Evolutionary conservation across 495 filamentous ascomycete genomes (phyloP), one percentile per base, ranked within the genome.

Genomic region (Bombardia bombarda): DNA sequence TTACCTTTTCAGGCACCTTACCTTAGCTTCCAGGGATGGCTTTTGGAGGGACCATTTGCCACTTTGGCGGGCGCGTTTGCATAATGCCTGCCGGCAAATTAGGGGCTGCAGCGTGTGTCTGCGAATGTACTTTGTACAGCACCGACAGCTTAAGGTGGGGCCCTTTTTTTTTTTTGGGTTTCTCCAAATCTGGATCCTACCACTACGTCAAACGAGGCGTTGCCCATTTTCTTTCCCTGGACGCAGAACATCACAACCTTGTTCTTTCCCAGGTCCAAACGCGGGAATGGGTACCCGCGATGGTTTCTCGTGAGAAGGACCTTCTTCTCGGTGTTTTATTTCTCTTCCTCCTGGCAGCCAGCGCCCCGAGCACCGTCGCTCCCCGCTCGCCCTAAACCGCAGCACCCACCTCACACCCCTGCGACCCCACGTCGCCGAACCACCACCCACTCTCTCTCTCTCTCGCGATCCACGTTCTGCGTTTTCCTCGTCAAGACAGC

Each of bases 211-310:
- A n/a, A n/a, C n/a, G n/a, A n/a, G n/a, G n/a, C n/a, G n/a, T 13
- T 13, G 26, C 2, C 26, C 26, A 23, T 38, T 39, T 40, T 40
- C 45, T 43, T 53, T 44, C 52, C 51, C 9, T 32, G 26, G 10
- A 39, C 26, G 34, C 7, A 31, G 18, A 16, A 1, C 32, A 25
- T 2, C 37, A 28, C 38, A 40, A 45, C 36, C 40, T 39, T 50
- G 56, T 55, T 56, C 56, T 59, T 59, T 51, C 56, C 50, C 28
- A 31, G 28, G 14, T 38, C 26, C 8, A 13, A 4, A 30, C 21
- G 22, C 22, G 48, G 43, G 46, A 47, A 32, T 23, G 43, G 52
- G 45, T 39, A 35, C 38, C 46, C 43, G 31, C 43, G 14, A 53
- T 53, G 47, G 20, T 59, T 36, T 45, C 33, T 48, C 8, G 31